These are phyloP conservation scores for Alternaria gansuensis DNA, from an alignment of 2,329 filamentous ascomycete genomes.

Conservation along the genomic window DNA sequence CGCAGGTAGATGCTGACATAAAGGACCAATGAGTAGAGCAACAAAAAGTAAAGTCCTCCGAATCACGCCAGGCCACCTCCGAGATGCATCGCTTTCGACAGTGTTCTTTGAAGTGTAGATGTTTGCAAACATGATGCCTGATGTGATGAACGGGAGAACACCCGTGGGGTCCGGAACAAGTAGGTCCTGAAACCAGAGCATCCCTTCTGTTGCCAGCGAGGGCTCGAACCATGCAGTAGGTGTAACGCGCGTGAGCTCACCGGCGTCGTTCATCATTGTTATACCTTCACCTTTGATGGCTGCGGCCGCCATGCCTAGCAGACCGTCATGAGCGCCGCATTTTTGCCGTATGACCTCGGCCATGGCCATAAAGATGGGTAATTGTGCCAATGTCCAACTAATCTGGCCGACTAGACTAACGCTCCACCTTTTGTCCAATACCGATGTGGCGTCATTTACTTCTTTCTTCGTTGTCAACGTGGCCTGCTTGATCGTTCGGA, in stretches of 20 bases:
- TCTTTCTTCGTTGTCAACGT: constrained; percentile 21
- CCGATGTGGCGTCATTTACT: constrained; percentile 33
- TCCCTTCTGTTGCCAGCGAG: constrained; percentile 64
- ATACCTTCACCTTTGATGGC: constrained; percentile 18
- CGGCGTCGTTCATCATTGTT: constrained; percentile 11
- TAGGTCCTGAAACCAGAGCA: constrained; percentile 68
- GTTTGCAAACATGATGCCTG: constrained; percentile 60
- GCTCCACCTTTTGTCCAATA: constrained; percentile 45
- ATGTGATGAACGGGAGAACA: constrained; percentile 60
- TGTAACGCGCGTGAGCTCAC: constrained; percentile 17
- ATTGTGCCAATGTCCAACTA: constrained; percentile 42
- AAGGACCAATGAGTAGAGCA: constrained; percentile 44
- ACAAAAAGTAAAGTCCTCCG: constrained; percentile 42
- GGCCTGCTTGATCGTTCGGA: constrained; percentile 33
- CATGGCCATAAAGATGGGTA: constrained; percentile 52
- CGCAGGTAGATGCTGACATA: constrained; percentile 51
- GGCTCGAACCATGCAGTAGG: constrained; percentile 55
- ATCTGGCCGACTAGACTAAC: constrained; percentile 38
- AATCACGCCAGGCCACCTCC: constrained; percentile 27
- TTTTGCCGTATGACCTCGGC: constrained; percentile 51
- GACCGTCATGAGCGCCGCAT: constrained; percentile 41
- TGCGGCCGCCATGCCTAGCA: constrained; percentile 40
- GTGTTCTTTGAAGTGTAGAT: constrained; percentile 48
- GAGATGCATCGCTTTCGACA: constrained; percentile 19
- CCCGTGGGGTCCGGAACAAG: constrained; percentile 62